phyloP scores from a whole-genome alignment of 1,139 yeast species.

The Suhomyces anneliseae region DNA sequence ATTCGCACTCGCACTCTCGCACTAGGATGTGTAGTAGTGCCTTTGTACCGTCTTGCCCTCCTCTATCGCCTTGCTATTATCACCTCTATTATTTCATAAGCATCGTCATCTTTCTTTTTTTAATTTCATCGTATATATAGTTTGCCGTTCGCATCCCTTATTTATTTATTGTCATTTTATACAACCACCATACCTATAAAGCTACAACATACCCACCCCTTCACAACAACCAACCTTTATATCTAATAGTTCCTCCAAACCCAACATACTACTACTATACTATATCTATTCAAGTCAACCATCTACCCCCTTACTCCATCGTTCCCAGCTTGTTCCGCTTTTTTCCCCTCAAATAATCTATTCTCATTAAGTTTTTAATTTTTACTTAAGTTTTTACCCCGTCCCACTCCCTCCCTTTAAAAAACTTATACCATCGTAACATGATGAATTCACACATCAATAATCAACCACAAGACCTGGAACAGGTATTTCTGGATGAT shows the following conservation, averaged over 20 bases:
- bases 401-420: conserved; percentile 6
- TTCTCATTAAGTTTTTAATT: conserved; percentile 5
- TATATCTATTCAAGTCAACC: neutral
- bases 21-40: neutral
- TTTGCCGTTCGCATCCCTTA: conserved; percentile 7
- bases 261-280: neutral
- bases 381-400: conserved; percentile 2
- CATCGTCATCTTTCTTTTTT: conserved; percentile 13
- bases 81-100: conserved; percentile 11
- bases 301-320: neutral
- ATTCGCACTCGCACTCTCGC: conserved; percentile 3
- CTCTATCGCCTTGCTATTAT: conserved; percentile 12
- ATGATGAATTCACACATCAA: conserved; percentile 32
- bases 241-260: no score
- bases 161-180: neutral
- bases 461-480: conserved; percentile 31
- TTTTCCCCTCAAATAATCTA: conserved; percentile 5
- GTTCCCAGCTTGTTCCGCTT: neutral
- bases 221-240: no score
- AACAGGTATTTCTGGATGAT: conserved; percentile 32
- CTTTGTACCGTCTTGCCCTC: neutral
- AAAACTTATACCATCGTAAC: conserved; percentile 8
- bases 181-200: neutral
- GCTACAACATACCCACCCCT: neutral
- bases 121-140: conserved; percentile 10